A percentile compares a stretch with the other conserved stretches of the same genome.
These are phyloP conservation scores for Fagus sylvatica DNA, from an alignment of 306 rosid species.

Conservation along the genomic window DNA sequence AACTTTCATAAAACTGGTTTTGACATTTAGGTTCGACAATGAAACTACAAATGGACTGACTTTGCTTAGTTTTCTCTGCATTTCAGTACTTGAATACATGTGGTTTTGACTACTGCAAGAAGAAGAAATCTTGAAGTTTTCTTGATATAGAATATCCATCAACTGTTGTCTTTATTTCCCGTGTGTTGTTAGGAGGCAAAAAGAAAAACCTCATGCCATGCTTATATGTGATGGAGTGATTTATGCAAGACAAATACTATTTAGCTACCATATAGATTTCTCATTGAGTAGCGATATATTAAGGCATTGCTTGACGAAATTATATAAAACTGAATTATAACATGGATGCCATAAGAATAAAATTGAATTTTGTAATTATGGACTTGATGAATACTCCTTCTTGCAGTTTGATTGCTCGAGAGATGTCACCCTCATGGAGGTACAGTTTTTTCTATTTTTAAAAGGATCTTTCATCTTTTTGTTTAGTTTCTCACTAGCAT, in stretches of 20 bases:
- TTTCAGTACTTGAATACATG: not conserved
- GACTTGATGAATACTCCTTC: slow-evolving; percentile 10
- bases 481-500: not conserved
- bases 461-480: not conserved
- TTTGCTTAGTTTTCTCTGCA: not conserved
- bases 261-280: not conserved
- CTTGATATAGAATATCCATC: not conserved
- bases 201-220: not conserved
- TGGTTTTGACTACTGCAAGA: not conserved
- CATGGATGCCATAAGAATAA: slow-evolving; percentile 13
- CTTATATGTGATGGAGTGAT: not conserved
- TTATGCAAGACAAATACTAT: not conserved
- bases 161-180: not conserved
- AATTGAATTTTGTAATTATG: slow-evolving; percentile 11
- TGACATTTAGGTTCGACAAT: not conserved
- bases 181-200: not conserved
- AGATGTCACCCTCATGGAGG: slow-evolving; percentile 91
- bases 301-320: not conserved
- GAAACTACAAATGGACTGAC: not conserved
- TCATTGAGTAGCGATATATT: not conserved
- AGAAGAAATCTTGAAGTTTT: not conserved
- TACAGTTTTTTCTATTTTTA: slow-evolving; percentile 17
- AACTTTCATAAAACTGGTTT: not conserved
- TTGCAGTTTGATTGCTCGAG: slow-evolving; percentile 94
- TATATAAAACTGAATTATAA: slow-evolving; percentile 9